Evolutionary conservation across 345 rosid species (phyloP).

Genomic region (Raphanus raphanistrum): DNA sequence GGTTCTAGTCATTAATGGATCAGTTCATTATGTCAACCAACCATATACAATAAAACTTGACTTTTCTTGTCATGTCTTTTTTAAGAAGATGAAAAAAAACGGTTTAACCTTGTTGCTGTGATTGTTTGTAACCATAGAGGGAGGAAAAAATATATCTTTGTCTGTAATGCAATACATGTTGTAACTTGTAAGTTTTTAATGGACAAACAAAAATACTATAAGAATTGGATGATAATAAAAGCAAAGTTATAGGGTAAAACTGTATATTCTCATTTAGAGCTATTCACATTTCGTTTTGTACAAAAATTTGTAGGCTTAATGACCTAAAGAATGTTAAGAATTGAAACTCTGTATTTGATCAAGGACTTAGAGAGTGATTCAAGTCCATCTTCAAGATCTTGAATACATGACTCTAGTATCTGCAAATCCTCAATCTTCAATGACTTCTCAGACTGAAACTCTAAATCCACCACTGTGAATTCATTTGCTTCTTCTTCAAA

Average conservation of each 20-base stretch:
- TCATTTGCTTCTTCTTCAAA: slow-evolving; percentile 31
- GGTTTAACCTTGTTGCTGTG: no score
- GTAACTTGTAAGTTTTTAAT: no score
- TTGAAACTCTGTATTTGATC: slow-evolving; percentile 42
- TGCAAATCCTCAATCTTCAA: slow-evolving; percentile 23
- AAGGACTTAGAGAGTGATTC: slow-evolving; percentile 40
- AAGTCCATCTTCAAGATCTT: slow-evolving; percentile 47
- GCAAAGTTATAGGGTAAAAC: not conserved
- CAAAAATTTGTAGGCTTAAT: not conserved
- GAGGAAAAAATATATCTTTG: no score
- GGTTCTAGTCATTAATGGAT: no score
- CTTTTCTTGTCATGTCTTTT: no score
- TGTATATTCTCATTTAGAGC: not conserved
- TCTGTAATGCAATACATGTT: no score
- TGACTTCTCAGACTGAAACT: slow-evolving; percentile 27
- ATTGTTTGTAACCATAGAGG: no score
- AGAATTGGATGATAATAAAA: not conserved
- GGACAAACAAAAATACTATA: no score
- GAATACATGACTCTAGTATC: slow-evolving; percentile 38
- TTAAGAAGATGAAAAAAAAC: no score
- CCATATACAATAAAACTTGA: no score
- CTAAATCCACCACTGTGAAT: slow-evolving; percentile 35
- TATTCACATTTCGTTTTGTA: not conserved
- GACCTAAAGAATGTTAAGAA: slow-evolving; percentile 42
- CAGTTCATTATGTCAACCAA: no score